These are phyloP conservation scores for Arthrobotrys entomopaga DNA, from an alignment of 2,329 filamentous ascomycete species.

Conservation along the genomic window DNA sequence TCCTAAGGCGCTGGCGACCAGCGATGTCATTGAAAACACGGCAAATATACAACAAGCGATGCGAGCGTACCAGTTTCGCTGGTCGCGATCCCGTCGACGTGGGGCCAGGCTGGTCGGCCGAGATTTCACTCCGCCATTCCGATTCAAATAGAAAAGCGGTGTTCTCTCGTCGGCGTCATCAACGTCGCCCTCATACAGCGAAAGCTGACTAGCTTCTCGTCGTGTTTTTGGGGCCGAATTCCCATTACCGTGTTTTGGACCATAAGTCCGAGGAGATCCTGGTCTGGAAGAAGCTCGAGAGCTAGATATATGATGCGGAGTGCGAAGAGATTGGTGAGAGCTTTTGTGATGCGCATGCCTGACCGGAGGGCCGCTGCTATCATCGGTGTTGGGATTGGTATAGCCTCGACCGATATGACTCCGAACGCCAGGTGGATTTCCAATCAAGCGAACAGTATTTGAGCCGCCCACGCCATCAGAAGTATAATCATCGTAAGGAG, in stretches of 20 bases:
- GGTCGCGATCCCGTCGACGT: constrained; percentile 78
- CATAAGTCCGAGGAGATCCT: constrained; percentile 42
- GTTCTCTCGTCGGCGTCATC: constrained; percentile 85
- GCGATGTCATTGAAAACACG: constrained; percentile 80
- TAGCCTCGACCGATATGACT: constrained; percentile 52
- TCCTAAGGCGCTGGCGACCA: constrained; percentile 84
- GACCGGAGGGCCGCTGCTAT: constrained; percentile 14
- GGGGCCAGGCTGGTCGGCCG: constrained; percentile 62
- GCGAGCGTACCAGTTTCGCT: constrained; percentile 73
- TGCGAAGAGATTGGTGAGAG: constrained; percentile 54
- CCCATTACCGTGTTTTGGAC: constrained; percentile 15
- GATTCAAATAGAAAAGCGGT: constrained; percentile 74
- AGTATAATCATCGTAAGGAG: constrained; percentile 42
- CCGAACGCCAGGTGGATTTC: constrained; percentile 31
- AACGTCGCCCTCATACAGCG: constrained; percentile 62
- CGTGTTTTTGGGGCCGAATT: constrained; percentile 34
- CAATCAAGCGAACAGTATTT: constrained; percentile 24
- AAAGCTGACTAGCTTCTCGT: constrained; percentile 52
- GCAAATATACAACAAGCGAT: constrained; percentile 89
- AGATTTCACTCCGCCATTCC: constrained; percentile 63
- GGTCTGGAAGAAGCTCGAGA: constrained; percentile 48
- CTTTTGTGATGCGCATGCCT: constrained; percentile 56
- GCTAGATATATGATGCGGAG: constrained; percentile 44
- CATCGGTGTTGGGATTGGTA: constrained; percentile 34
- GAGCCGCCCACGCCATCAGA: constrained; percentile 46